A percentile compares a stretch with the other conserved stretches of the same genome.
These are phyloP conservation scores for Ormosia semicastrata DNA, from an alignment of 306 rosid species.

Conservation along the genomic window DNA sequence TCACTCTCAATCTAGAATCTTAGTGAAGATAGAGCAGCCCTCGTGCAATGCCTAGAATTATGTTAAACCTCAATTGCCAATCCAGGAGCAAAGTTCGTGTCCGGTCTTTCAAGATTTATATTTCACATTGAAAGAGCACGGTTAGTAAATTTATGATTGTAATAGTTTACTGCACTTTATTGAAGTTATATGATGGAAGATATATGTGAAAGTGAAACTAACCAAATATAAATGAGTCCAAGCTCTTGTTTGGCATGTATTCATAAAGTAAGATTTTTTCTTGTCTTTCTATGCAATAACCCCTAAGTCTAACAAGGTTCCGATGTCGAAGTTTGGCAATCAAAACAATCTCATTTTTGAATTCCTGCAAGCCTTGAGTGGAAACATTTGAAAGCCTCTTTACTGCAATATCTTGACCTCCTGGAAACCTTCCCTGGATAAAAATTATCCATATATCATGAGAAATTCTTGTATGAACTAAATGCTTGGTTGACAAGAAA, in stretches of 20 bases:
- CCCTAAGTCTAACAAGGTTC: constrained; percentile 48
- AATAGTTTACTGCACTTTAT: not conserved
- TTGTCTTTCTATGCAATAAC: constrained; percentile 37
- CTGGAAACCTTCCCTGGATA: constrained; percentile 34
- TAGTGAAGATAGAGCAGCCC: constrained; percentile 40
- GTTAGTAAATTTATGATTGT: not conserved
- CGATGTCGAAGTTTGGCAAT: constrained; percentile 52
- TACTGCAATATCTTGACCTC: constrained; percentile 41
- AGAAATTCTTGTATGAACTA: not conserved
- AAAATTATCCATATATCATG: not conserved
- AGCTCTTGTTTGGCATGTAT: constrained; percentile 50
- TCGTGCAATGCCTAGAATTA: constrained; percentile 38
- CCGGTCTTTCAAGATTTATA: constrained; percentile 20
- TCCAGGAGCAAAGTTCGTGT: constrained; percentile 11
- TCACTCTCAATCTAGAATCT: constrained; percentile 33
- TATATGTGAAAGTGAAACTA: not conserved
- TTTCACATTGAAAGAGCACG: not conserved
- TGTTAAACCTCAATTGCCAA: constrained; percentile 42
- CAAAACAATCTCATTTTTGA: constrained; percentile 43
- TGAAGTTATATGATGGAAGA: not conserved
- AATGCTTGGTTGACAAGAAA: no score
- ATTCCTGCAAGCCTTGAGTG: constrained; percentile 48
- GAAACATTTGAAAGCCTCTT: constrained; percentile 54
- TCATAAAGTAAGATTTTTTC: constrained; percentile 56
- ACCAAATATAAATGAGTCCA: constrained; percentile 54